Evolutionary conservation across 1,139 yeast genomes (phyloP), one percentile per base, ranked within the genome.

Genomic region (Scheffersomyces cryptocercus): DNA sequence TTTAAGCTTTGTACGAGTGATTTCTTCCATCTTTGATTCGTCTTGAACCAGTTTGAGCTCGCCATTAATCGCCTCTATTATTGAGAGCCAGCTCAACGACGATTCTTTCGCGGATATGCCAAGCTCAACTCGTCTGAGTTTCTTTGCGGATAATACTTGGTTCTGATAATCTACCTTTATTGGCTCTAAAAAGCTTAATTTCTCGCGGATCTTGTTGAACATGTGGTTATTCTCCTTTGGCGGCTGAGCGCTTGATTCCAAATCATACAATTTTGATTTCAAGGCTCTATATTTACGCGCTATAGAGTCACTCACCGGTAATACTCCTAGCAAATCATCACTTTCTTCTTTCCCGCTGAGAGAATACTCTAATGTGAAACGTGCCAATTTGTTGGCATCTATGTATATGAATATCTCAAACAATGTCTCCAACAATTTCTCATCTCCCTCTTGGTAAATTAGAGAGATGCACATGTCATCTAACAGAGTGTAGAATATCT

Each of bases 341-440:
- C 78, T 75, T 42, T 77, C 82, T 3, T 64, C 67, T 3, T 65
- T 65, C 28, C 77, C 74, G 10, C 77, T 69, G 8, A 81, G 50
- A 38, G 82, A 80, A 52, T 82, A 81, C 56, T 91, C 98, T 36
- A 87, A 61, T 0, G 85, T 72, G 42, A 75, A 75, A 39, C 93
- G 66, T 0, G 87, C 79, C 13, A 88, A 63, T 42, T 84, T 72
- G 11, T 64, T 61, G 16, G 73, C 67, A 5, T 73, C 73, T 42
- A 84, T 69, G 49, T 74, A 75, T 5, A 65, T 49, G 49, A 80
- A 82, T 1, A 85, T 61, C 14, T 79, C 76, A 31, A 73, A 67
- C 28, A 85, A 58, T 0, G 79, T 59, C 5, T 70, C 65, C 9
- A 83, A 67, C 1, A 84, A 67, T 7, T 71, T 63, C 13, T 75